Conservation (phyloP, 768 basidiomycete genomes). For the Rhizopogon vulgaris region DNA sequence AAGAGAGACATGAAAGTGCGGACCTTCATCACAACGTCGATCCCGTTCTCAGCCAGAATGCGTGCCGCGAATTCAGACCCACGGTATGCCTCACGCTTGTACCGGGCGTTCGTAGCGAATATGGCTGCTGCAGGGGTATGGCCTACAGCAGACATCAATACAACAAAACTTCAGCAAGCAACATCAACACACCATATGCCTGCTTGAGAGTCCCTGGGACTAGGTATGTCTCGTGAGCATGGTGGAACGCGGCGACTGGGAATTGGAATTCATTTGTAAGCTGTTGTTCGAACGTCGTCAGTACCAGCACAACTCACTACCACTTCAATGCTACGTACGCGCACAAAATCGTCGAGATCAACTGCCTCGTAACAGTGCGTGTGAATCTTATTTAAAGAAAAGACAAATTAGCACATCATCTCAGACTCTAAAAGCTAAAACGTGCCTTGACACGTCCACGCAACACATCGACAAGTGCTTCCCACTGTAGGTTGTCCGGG, state of each 20-base stretch:
- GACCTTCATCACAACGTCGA: constrained; percentile 58
- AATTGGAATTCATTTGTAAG: constrained; percentile 90
- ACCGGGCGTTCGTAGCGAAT: constrained; percentile 72
- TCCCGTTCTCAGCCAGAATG: constrained; percentile 50
- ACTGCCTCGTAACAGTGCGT: constrained; percentile 49
- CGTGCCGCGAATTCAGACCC: constrained; percentile 61
- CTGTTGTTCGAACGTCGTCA: constrained; percentile 28
- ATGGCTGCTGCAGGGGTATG: constrained; percentile 69
- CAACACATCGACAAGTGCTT: constrained; percentile 75
- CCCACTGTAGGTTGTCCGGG: constrained; percentile 71
- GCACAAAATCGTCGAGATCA: constrained; percentile 63
- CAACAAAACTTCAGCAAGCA: not conserved
- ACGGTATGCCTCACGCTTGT: constrained; percentile 58
- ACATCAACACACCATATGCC: constrained; percentile 38
- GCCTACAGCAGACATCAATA: constrained; percentile 22
- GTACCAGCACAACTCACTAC: not conserved
- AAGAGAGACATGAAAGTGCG: constrained; percentile 21
- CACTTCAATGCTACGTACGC: constrained; percentile 35
- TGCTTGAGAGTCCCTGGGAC: constrained; percentile 76
- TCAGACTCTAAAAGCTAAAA: not conserved
- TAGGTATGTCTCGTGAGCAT: constrained; percentile 88
- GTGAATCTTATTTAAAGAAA: constrained; percentile 16
- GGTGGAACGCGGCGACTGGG: constrained; percentile 75
- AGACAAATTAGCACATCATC: not conserved
- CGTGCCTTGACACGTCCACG: constrained; percentile 76